Conservation (phyloP, 2,329 filamentous ascomycete species). For the Aspergillus caelatus region DNA sequence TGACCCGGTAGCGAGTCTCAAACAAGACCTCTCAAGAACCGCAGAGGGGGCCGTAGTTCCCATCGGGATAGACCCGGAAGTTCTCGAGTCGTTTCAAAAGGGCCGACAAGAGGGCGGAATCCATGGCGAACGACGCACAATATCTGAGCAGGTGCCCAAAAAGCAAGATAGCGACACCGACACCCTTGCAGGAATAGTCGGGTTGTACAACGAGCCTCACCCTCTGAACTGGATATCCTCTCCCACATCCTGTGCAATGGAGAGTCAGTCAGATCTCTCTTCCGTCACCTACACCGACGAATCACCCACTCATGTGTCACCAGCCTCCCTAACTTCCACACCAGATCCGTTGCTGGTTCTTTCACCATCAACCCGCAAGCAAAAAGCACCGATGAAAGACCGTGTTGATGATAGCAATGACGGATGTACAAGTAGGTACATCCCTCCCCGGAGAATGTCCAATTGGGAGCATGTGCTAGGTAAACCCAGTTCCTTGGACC, state of each 20-base stretch:
- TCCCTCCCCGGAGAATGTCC: constrained; percentile 2
- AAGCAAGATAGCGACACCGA: background rate
- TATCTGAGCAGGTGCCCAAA: too few species aligned
- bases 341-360: background rate
- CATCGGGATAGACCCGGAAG: background rate
- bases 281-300: background rate
- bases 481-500: background rate
- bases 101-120: background rate
- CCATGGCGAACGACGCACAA: background rate
- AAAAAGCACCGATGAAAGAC: background rate
- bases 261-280: background rate
- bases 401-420: background rate
- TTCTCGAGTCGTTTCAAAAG: background rate
- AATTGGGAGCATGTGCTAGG: constrained; percentile 10
- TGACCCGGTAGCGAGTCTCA: background rate
- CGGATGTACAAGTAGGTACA: background rate
- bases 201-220: background rate
- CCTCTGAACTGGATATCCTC: background rate
- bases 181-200: background rate
- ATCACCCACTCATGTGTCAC: background rate
- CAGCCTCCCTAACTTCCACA: background rate
- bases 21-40: background rate
- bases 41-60: background rate
- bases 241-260: background rate
- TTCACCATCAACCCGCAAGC: background rate